Percentiles rank a stretch among this genome's conserved stretches.
phyloP scores from a whole-genome alignment of 2,329 filamentous ascomycete genomes.

The Fusarium burgessii region DNA sequence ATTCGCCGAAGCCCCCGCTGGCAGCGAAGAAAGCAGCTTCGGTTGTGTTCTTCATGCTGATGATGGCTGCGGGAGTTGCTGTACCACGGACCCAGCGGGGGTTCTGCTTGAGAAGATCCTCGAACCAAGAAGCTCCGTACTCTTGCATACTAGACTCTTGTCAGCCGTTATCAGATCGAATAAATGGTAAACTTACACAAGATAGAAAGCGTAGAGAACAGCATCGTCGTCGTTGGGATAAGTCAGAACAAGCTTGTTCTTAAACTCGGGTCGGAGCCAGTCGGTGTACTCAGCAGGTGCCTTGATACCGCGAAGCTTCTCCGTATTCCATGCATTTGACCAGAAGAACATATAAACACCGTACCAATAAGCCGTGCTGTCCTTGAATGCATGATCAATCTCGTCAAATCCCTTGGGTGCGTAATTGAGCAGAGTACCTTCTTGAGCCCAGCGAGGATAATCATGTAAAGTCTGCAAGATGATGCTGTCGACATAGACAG shows the following conservation, averaged over 20 bases:
- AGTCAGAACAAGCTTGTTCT: constrained; percentile 65
- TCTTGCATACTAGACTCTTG: constrained; percentile 38
- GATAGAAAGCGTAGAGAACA: constrained; percentile 62
- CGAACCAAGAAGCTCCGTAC: constrained; percentile 61
- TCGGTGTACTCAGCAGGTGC: constrained; percentile 55
- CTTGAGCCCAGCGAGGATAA: constrained; percentile 62
- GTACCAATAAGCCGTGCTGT: constrained; percentile 53
- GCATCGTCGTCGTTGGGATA: constrained; percentile 71
- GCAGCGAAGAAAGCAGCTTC: constrained; percentile 53
- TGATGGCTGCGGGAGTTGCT: constrained; percentile 55
- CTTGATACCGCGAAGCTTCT: constrained; percentile 48
- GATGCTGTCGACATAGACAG: constrained; percentile 56
- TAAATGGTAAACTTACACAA: constrained; percentile 54
- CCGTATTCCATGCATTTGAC: constrained; percentile 49
- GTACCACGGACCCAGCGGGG: constrained; percentile 66
- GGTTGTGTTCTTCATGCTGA: constrained; percentile 47
- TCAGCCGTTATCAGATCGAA: too few relatives aligned
- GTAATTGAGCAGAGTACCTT: constrained; percentile 62
- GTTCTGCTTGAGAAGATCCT: constrained; percentile 60
- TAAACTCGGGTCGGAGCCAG: constrained; percentile 62
- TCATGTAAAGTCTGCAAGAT: constrained; percentile 64
- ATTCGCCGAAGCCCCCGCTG: neutral
- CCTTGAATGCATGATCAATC: constrained; percentile 56
- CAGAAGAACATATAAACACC: constrained; percentile 56
- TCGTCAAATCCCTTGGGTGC: constrained; percentile 60